phyloP scores from a whole-genome alignment of 257 asterid genomes.

The Striga asiatica region DNA sequence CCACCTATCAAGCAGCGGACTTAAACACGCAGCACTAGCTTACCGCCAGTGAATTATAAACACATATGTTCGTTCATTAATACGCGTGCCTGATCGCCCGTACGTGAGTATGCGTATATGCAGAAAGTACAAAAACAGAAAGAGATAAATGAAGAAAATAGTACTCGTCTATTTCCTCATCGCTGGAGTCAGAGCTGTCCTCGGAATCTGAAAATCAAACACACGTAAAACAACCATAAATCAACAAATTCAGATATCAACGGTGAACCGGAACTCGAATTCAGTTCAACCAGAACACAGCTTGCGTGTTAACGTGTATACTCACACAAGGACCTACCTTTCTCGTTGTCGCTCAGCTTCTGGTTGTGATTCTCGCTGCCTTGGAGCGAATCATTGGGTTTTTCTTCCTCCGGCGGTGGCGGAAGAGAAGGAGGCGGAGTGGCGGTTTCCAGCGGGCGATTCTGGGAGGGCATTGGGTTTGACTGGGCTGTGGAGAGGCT shows the following conservation, averaged over 20 bases:
- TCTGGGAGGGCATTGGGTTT: constrained; percentile 78
- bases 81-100: constrained; percentile 17
- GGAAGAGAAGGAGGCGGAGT: constrained; percentile 44
- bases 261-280: constrained; percentile 22
- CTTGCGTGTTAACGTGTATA: constrained; percentile 16
- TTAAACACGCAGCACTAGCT: constrained; percentile 7
- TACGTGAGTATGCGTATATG: constrained; percentile 10
- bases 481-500: constrained; percentile 25
- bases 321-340: constrained; percentile 27
- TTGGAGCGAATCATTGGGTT: constrained; percentile 38
- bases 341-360: constrained; percentile 27
- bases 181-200: constrained; percentile 44
- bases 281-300: constrained; percentile 20
- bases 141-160: constrained; percentile 12
- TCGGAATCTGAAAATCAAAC: constrained; percentile 64
- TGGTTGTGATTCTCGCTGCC: constrained; percentile 39
- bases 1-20: constrained; percentile 13
- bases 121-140: neutral
- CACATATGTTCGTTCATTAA: constrained; percentile 15
- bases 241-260: constrained; percentile 19
- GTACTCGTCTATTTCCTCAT: constrained; percentile 66
- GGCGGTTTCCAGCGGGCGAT: constrained; percentile 41
- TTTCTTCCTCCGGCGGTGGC: constrained; percentile 32
- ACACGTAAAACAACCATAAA: constrained; percentile 12
- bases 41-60: constrained; percentile 5